A percentile compares a stretch with the other conserved stretches of the same genome.
Evolutionary conservation across 1,284 basidiomycete species (phyloP).

Genomic region (Ganoderma boninense): DNA sequence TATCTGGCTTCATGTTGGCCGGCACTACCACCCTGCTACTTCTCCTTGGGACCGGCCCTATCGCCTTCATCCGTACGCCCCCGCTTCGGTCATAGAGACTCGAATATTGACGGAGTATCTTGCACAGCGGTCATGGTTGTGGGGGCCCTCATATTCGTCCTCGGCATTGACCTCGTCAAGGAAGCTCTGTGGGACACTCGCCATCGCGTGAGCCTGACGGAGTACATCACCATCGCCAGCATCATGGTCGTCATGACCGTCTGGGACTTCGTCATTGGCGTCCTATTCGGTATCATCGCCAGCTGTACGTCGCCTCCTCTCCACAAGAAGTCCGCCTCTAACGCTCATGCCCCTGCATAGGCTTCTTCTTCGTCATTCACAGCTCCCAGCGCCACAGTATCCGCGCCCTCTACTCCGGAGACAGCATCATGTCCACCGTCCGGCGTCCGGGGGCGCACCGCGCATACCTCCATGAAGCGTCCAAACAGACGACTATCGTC

Average conservation of each 20-base stretch:
- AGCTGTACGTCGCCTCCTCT: slow-evolving; percentile 69
- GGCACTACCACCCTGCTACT: slow-evolving; percentile 79
- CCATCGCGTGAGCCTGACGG: slow-evolving; percentile 82
- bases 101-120: slow-evolving; percentile 4
- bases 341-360: slow-evolving; percentile 44
- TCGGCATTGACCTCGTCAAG: slow-evolving; percentile 94
- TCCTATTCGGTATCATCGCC: slow-evolving; percentile 91
- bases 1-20: slow-evolving; percentile 90
- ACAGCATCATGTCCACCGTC: slow-evolving; percentile 89
- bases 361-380: slow-evolving; percentile 96
- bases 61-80: slow-evolving; percentile 88
- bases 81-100: background rate
- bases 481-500: slow-evolving; percentile 91
- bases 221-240: slow-evolving; percentile 81
- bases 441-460: slow-evolving; percentile 89
- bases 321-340: background rate
- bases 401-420: slow-evolving; percentile 80
- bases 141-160: slow-evolving; percentile 92
- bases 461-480: slow-evolving; percentile 90
- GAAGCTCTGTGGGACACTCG: slow-evolving; percentile 97
- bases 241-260: slow-evolving; percentile 93
- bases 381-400: slow-evolving; percentile 89
- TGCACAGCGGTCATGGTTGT: slow-evolving; percentile 85
- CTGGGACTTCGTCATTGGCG: slow-evolving; percentile 95
- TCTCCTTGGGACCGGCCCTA: slow-evolving; percentile 85